Evolutionary conservation across 345 rosid genomes (phyloP).

Genomic region (Lumnitzera littorea): DNA sequence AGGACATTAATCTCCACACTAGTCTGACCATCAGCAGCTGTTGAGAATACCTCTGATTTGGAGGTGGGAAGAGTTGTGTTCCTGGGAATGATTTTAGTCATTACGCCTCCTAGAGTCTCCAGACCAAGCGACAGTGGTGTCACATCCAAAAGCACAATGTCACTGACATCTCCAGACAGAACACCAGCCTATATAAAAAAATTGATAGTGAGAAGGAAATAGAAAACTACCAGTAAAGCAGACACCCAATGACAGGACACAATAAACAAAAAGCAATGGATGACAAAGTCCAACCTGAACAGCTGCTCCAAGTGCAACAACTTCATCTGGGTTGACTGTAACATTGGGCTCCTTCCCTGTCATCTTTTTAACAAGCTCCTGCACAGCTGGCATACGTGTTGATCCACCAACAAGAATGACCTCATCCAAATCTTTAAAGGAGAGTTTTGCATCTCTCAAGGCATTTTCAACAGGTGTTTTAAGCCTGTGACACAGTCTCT

Average conservation of each 20-base stretch:
- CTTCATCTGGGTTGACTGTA: slow-evolving; percentile 96
- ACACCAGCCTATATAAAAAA: slow-evolving; percentile 70
- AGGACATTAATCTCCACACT: slow-evolving; percentile 96
- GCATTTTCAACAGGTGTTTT: slow-evolving; percentile 84
- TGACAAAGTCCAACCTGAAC: slow-evolving; percentile 58
- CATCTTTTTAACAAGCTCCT: slow-evolving; percentile 81
- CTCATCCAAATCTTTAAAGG: slow-evolving; percentile 84
- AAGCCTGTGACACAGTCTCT: slow-evolving; percentile 32
- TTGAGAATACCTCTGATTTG: slow-evolving; percentile 95
- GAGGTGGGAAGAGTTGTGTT: slow-evolving; percentile 94
- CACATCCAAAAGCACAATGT: slow-evolving; percentile 87
- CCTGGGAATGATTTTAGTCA: slow-evolving; percentile 95
- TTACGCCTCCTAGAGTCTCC: slow-evolving; percentile 96
- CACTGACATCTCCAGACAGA: slow-evolving; percentile 90
- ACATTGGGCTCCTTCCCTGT: slow-evolving; percentile 95
- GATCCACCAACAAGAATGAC: slow-evolving; percentile 98
- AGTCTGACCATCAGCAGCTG: slow-evolving; percentile 99
- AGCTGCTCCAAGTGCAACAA: slow-evolving; percentile 97
- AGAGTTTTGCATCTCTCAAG: slow-evolving; percentile 80
- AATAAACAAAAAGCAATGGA: neutral
- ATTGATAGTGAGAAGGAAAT: neutral
- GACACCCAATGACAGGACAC: too few relatives aligned
- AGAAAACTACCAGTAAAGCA: neutral
- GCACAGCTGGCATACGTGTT: slow-evolving; percentile 96
- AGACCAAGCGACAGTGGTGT: slow-evolving; percentile 82